Percentiles rank a stretch among this genome's conserved stretches.
Evolutionary conservation across 106 monocot genomes (phyloP).

Genomic region (Dendrobium huoshanense): DNA sequence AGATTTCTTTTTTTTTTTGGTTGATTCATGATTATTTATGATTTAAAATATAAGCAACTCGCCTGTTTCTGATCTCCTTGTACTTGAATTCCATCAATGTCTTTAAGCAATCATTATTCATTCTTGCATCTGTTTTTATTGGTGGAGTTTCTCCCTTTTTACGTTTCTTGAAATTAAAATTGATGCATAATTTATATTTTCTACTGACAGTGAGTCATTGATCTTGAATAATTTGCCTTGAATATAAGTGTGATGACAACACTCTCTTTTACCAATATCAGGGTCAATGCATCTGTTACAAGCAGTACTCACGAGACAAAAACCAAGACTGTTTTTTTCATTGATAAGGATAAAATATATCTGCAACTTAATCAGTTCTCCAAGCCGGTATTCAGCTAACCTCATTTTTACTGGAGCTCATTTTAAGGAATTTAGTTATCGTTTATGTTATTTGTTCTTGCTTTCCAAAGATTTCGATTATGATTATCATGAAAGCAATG

Average conservation of each 20-base stretch:
- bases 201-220: background rate
- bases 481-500: constrained; percentile 88
- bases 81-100: background rate
- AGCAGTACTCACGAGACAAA: constrained; percentile 92
- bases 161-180: background rate
- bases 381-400: constrained; percentile 44
- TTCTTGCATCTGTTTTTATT: background rate
- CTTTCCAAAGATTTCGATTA: constrained; percentile 66
- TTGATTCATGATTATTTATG: no score
- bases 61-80: background rate
- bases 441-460: constrained; percentile 1
- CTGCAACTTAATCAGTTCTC: constrained; percentile 83
- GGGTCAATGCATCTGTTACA: constrained; percentile 87
- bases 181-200: background rate
- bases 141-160: background rate
- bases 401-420: background rate
- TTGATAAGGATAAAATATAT: constrained; percentile 92
- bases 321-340: constrained; percentile 86
- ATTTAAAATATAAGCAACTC: no score
- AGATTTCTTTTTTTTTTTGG: background rate
- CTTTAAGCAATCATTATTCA: background rate
- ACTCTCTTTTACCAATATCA: constrained; percentile 15
- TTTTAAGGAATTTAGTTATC: constrained; percentile 8
- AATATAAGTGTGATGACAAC: background rate
- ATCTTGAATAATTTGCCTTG: background rate